phyloP scores from a whole-genome alignment of 2,329 filamentous ascomycete species.

The Cryphonectria carpinicola region DNA sequence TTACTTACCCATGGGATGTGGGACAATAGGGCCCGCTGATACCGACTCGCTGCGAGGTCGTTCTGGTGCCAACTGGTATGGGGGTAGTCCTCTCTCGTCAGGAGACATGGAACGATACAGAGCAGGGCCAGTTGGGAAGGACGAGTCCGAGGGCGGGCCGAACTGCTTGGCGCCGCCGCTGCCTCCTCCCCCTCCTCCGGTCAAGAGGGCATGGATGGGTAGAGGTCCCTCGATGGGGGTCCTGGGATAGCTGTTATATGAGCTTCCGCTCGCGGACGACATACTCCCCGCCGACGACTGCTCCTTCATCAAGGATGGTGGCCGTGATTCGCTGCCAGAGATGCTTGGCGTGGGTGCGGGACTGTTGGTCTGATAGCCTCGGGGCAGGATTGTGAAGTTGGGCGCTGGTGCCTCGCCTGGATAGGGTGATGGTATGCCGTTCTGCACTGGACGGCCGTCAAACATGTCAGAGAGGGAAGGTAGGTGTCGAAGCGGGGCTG shows the following conservation, averaged over 20 bases:
- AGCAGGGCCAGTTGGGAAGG: slow-evolving; percentile 13
- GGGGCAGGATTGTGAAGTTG: slow-evolving; percentile 25
- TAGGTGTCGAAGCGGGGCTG: slow-evolving; percentile 41
- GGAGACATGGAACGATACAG: slow-evolving; percentile 29
- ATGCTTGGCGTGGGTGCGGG: slow-evolving; percentile 36
- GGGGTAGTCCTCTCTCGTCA: slow-evolving; percentile 18
- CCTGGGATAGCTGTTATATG: slow-evolving; percentile 44
- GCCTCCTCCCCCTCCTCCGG: slow-evolving; percentile 18
- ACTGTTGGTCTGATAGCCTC: slow-evolving; percentile 31
- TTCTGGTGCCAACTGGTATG: slow-evolving; percentile 17
- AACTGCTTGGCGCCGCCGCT: slow-evolving; percentile 29
- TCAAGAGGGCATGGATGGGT: slow-evolving; percentile 59
- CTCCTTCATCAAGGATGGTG: slow-evolving; percentile 50
- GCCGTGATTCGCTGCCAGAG: slow-evolving; percentile 37
- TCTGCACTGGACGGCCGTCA: slow-evolving; percentile 40
- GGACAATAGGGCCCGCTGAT: slow-evolving; percentile 16
- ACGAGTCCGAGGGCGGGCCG: slow-evolving; percentile 21
- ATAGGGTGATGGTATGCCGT: slow-evolving; percentile 16
- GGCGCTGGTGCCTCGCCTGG: slow-evolving; percentile 28
- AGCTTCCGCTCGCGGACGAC: slow-evolving; percentile 45
- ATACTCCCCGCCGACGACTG: slow-evolving; percentile 50
- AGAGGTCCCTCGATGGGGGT: slow-evolving; percentile 55
- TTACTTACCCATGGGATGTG: slow-evolving; percentile 28
- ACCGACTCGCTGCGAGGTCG: slow-evolving; percentile 20
- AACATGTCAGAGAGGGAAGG: slow-evolving; percentile 55